Conservation (phyloP, 768 basidiomycete genomes). For the Lactarius deliciosus region DNA sequence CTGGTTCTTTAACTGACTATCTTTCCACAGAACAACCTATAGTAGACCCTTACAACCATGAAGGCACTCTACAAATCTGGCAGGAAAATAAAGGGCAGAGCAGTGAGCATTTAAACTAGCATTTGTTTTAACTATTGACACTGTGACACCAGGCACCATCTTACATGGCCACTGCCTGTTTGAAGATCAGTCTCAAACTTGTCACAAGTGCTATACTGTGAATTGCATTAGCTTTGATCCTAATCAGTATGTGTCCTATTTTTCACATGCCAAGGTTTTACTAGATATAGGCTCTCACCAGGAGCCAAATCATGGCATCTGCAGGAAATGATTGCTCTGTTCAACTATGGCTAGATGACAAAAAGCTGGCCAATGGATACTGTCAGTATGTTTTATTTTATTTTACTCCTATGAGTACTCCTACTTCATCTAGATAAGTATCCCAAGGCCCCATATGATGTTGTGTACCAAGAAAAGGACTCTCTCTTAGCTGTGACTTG, state of each 20-base stretch:
- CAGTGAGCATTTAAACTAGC: constrained; percentile 6
- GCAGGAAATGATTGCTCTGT: constrained; percentile 24
- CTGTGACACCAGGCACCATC: constrained; percentile 13
- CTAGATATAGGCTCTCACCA: neutral
- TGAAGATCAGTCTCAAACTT: neutral
- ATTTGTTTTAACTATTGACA: neutral
- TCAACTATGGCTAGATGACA: constrained; percentile 22
- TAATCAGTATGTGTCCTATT: constrained; percentile 13
- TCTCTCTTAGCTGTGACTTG: constrained; percentile 25
- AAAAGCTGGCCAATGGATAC: constrained; percentile 10
- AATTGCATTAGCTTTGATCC: constrained; percentile 29
- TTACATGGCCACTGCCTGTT: constrained; percentile 25
- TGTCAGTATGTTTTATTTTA: constrained; percentile 1
- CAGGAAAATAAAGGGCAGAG: constrained; percentile 1
- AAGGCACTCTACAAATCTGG: constrained; percentile 27
- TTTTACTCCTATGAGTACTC: neutral
- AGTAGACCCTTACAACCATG: constrained; percentile 21
- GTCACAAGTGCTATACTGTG: constrained; percentile 26
- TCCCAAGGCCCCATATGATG: constrained; percentile 21
- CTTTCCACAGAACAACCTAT: constrained; percentile 1
- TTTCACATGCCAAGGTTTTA: neutral
- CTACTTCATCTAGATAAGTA: constrained; percentile 18
- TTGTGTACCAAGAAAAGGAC: constrained; percentile 20
- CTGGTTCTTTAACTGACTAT: neutral
- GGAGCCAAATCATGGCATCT: constrained; percentile 21